Evolutionary conservation across 495 filamentous ascomycete species (phyloP).

Genomic region (Podospora didyma): DNA sequence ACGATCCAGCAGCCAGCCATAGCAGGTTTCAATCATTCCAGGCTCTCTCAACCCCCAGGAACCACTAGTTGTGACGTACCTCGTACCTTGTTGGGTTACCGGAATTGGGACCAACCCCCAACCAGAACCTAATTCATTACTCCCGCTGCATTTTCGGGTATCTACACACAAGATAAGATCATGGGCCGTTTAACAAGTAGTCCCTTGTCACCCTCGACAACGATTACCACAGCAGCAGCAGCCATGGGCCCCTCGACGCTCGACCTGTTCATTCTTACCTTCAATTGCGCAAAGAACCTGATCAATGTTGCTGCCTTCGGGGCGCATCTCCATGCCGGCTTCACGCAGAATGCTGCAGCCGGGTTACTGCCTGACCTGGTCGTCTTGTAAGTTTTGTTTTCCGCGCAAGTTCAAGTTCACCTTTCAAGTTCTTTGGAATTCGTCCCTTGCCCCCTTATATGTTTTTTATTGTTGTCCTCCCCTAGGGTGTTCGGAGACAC

Average conservation of each 20-base stretch:
- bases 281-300: conserved; percentile 75
- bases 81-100: neutral
- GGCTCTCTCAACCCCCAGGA: too few species aligned
- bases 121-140: neutral
- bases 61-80: too few species aligned
- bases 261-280: conserved; percentile 74
- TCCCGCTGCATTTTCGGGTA: neutral
- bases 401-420: too few species aligned
- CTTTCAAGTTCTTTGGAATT: neutral
- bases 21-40: too few species aligned
- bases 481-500: too few species aligned
- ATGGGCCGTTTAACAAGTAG: conserved; percentile 10
- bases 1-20: neutral
- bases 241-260: conserved; percentile 32
- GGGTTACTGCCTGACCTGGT: conserved; percentile 58
- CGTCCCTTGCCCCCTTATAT: too few species aligned
- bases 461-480: too few species aligned
- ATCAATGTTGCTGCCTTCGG: conserved; percentile 65
- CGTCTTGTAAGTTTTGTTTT: conserved; percentile 45
- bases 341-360: conserved; percentile 46
- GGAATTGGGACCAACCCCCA: neutral
- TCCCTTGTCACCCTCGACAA: neutral
- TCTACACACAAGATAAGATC: neutral
- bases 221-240: neutral
- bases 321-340: conserved; percentile 64